phyloP scores from a whole-genome alignment of 768 basidiomycete species.

The Baorangia bicolor region DNA sequence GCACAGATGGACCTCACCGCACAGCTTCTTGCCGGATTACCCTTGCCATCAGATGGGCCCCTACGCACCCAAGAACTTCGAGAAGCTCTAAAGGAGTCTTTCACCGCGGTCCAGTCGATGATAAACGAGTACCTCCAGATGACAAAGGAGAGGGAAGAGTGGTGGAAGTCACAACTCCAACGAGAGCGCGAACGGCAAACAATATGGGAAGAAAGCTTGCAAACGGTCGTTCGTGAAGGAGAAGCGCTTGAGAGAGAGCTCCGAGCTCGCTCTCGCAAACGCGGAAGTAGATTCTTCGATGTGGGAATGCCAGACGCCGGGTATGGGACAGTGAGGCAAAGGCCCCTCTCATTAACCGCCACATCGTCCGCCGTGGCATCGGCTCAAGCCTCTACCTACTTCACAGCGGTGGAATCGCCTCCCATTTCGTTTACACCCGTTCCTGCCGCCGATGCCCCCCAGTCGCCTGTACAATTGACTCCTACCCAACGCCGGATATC shows the following conservation, averaged over 20 bases:
- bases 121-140: slow-evolving; percentile 69
- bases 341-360: slow-evolving; percentile 17
- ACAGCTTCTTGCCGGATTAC: slow-evolving; percentile 57
- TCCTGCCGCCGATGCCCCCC: slow-evolving; percentile 1
- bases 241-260: slow-evolving; percentile 82
- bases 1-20: slow-evolving; percentile 79
- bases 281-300: slow-evolving; percentile 59
- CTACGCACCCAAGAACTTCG: slow-evolving; percentile 35
- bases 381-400: slow-evolving; percentile 19
- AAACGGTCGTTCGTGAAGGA: slow-evolving; percentile 82
- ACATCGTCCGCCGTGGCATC: slow-evolving; percentile 14
- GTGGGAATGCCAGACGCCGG: slow-evolving; percentile 24
- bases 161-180: slow-evolving; percentile 65
- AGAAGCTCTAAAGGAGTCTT: slow-evolving; percentile 58
- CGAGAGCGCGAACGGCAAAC: slow-evolving; percentile 61
- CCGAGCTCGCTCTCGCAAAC: slow-evolving; percentile 52
- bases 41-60: slow-evolving; percentile 32
- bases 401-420: slow-evolving; percentile 24
- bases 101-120: slow-evolving; percentile 54
- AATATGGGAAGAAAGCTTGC: slow-evolving; percentile 90
- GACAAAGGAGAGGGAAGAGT: slow-evolving; percentile 76
- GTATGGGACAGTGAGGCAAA: slow-evolving; percentile 19
- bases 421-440: slow-evolving; percentile 7
- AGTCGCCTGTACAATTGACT: slow-evolving; percentile 15
- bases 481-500: slow-evolving; percentile 24